Evolutionary conservation across 2,329 filamentous ascomycete genomes (phyloP).

Genomic region (Leptoxyphium fumago): DNA sequence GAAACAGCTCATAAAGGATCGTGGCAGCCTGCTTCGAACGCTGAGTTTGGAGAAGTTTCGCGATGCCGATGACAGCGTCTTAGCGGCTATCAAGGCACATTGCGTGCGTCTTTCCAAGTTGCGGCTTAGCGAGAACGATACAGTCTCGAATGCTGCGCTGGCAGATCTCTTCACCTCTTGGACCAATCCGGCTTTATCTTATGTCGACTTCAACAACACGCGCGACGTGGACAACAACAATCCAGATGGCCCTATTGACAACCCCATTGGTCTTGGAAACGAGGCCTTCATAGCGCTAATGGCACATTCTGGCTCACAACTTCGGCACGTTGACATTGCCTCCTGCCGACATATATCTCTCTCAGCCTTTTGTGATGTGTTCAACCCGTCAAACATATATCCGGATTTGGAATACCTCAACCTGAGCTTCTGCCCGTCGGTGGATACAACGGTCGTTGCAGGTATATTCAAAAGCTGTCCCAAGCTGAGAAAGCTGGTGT

Average conservation of each 20-base stretch:
- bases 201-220: constrained; percentile 62
- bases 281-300: constrained; percentile 68
- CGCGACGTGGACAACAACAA: constrained; percentile 60
- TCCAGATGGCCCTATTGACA: constrained; percentile 46
- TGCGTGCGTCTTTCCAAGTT: constrained; percentile 61
- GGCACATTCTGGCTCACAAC: constrained; percentile 56
- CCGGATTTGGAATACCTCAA: constrained; percentile 55
- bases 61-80: constrained; percentile 51
- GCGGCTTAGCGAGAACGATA: constrained; percentile 63
- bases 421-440: constrained; percentile 41
- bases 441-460: constrained; percentile 39
- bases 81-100: constrained; percentile 54
- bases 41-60: constrained; percentile 60
- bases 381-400: constrained; percentile 49
- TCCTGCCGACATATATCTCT: constrained; percentile 70
- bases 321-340: constrained; percentile 61
- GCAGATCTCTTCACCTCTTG: constrained; percentile 58
- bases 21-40: constrained; percentile 57
- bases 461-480: constrained; percentile 35
- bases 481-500: constrained; percentile 38
- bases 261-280: constrained; percentile 55
- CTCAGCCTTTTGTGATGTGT: constrained; percentile 59
- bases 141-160: constrained; percentile 62
- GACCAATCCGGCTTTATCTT: constrained; percentile 55
- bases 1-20: constrained; percentile 42